Conservation (phyloP, 2,329 filamentous ascomycete species). For the Periconia sp. region DNA sequence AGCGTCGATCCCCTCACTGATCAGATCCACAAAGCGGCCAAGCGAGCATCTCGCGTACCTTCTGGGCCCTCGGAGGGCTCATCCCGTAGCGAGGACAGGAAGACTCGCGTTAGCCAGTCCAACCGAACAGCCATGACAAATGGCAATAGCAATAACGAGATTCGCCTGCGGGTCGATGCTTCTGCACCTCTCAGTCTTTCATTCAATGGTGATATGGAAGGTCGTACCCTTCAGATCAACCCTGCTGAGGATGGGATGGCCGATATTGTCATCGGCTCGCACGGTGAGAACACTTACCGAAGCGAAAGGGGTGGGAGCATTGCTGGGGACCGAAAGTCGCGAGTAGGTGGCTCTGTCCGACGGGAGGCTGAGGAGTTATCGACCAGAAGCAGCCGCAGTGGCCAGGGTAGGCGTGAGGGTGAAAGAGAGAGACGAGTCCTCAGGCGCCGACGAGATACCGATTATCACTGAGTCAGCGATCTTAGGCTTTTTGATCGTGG, state of each 20-base stretch:
- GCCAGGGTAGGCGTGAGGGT: constrained; percentile 31
- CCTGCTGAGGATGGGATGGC: constrained; percentile 44
- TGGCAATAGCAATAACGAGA: constrained; percentile 35
- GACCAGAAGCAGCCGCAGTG: constrained; percentile 33
- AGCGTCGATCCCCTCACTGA: constrained; percentile 32
- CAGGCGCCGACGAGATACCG: constrained; percentile 25
- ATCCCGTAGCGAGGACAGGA: constrained; percentile 33
- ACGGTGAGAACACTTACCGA: constrained; percentile 28
- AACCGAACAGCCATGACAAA: constrained; percentile 35
- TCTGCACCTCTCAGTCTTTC: constrained; percentile 39
- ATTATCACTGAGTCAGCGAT: constrained; percentile 20
- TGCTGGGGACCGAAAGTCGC: constrained; percentile 24
- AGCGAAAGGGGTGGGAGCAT: constrained; percentile 36
- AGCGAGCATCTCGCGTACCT: constrained; percentile 25
- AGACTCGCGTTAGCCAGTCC: constrained; percentile 33
- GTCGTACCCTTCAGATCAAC: constrained; percentile 41
- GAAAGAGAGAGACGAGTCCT: constrained; percentile 31
- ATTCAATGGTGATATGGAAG: constrained; percentile 47
- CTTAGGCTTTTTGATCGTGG: background rate
- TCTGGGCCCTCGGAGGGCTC: constrained; percentile 40
- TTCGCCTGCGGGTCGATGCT: constrained; percentile 43
- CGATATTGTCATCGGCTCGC: constrained; percentile 41
- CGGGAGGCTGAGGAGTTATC: constrained; percentile 39
- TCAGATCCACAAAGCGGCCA: constrained; percentile 34
- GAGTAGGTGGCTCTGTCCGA: constrained; percentile 19